Conservation (phyloP, 2,329 filamentous ascomycete genomes). For the Lasiodiplodia citricola region DNA sequence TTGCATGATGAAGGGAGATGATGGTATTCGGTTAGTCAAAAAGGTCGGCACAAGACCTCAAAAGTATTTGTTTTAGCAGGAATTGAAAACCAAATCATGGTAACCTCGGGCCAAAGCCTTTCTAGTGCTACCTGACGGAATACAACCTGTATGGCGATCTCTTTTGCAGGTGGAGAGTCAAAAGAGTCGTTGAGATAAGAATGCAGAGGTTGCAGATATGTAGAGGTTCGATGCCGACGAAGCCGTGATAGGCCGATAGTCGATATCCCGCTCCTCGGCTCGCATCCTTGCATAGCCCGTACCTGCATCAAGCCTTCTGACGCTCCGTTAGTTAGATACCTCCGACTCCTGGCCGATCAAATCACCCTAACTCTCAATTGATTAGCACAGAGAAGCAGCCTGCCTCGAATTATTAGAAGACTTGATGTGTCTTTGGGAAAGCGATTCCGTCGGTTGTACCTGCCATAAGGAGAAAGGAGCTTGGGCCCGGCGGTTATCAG, state of each 20-base stretch:
- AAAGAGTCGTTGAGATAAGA: background rate
- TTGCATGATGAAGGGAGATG: background rate
- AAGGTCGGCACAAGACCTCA: constrained; percentile 26
- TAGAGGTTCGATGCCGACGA: background rate
- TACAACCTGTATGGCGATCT: background rate
- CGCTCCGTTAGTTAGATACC: background rate
- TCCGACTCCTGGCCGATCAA: background rate
- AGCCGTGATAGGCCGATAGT: constrained; percentile 3
- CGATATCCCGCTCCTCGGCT: constrained; percentile 9
- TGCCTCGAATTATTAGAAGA: background rate
- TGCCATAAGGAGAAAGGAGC: constrained; percentile 1
- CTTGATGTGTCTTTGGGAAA: background rate
- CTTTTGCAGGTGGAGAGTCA: background rate
- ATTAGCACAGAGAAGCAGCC: background rate
- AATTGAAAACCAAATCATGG: background rate
- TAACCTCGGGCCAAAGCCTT: background rate
- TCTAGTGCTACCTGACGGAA: background rate
- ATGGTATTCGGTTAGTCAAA: background rate
- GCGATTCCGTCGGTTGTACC: background rate
- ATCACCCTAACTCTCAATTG: background rate
- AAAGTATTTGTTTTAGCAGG: background rate
- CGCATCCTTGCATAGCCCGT: constrained; percentile 4
- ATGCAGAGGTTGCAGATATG: background rate
- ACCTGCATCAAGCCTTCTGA: background rate
- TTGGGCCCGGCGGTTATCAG: constrained; percentile 5